Evolutionary conservation across 176 grass and related monocot species (phyloP).

Genomic region (Oryza meridionalis): DNA sequence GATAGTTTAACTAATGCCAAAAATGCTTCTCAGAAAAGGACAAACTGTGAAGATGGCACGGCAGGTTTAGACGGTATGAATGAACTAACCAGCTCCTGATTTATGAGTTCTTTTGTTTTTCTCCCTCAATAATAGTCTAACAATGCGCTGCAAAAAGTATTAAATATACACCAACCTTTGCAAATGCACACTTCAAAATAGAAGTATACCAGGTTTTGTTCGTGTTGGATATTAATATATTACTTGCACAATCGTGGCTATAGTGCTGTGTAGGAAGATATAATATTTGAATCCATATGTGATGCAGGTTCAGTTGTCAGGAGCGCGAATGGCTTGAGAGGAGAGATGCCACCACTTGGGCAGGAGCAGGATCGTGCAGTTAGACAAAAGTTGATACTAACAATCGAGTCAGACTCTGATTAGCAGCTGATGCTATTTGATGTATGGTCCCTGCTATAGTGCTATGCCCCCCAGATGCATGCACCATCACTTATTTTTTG

Average conservation of each 20-base stretch:
- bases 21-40: conserved; percentile 33
- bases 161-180: neutral
- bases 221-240: neutral
- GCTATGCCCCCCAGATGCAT: neutral
- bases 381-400: conserved; percentile 48
- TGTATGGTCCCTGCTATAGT: neutral
- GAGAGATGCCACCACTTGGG: conserved; percentile 1
- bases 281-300: conserved; percentile 32
- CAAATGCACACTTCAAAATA: neutral
- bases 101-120: conserved; percentile 24
- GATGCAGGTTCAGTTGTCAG: conserved; percentile 52
- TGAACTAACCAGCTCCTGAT: conserved; percentile 2
- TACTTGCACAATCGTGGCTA: conserved; percentile 12
- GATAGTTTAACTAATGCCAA: conserved; percentile 24
- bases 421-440: conserved; percentile 22
- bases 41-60: conserved; percentile 29
- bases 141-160: neutral
- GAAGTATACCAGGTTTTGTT: neutral
- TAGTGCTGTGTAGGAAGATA: neutral
- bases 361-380: conserved; percentile 44
- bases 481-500: neutral
- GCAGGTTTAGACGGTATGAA: conserved; percentile 32
- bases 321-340: conserved; percentile 13
- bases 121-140: neutral
- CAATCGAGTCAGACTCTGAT: conserved; percentile 72